phyloP scores from a whole-genome alignment of 441 rosid species.

The Pelargonium cotyledonis region DNA sequence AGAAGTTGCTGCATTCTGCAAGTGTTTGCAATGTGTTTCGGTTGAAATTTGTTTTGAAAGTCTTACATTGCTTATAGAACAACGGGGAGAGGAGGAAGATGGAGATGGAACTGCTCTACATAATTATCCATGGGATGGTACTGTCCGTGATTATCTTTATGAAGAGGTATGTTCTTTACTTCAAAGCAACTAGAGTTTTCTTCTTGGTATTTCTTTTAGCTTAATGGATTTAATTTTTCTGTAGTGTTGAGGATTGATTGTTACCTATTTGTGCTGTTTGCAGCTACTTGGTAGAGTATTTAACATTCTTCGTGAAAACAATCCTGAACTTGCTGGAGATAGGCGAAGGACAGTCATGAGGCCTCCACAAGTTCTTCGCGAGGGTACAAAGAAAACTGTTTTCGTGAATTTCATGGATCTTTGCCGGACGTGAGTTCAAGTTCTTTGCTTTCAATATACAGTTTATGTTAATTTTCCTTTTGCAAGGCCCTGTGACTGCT shows the following conservation, averaged over 20 bases:
- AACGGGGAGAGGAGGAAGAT: slow-evolving; percentile 44
- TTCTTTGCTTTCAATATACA: background rate
- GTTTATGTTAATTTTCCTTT: background rate
- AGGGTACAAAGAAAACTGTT: slow-evolving; percentile 75
- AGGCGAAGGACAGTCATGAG: slow-evolving; percentile 70
- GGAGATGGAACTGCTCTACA: slow-evolving; percentile 38
- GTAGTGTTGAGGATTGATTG: background rate
- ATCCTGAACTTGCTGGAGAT: slow-evolving; percentile 64
- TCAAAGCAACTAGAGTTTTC: slow-evolving; percentile 3
- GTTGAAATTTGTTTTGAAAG: background rate
- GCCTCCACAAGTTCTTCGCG: slow-evolving; percentile 72
- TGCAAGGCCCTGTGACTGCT: background rate
- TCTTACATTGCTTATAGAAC: slow-evolving; percentile 28
- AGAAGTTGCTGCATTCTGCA: slow-evolving; percentile 6
- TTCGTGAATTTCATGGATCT: slow-evolving; percentile 80
- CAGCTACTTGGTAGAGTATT: slow-evolving; percentile 76
- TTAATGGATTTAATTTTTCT: background rate
- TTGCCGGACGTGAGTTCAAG: slow-evolving; percentile 55
- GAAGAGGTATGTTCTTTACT: slow-evolving; percentile 47
- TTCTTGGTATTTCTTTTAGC: background rate
- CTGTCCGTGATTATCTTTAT: slow-evolving; percentile 64
- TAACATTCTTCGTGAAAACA: slow-evolving; percentile 65
- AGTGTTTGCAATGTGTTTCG: background rate
- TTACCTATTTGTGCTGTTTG: slow-evolving; percentile 8
- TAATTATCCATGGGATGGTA: slow-evolving; percentile 76